These are phyloP conservation scores for Leccinum fibrillosum DNA, from an alignment of 768 basidiomycete genomes.

Conservation along the genomic window DNA sequence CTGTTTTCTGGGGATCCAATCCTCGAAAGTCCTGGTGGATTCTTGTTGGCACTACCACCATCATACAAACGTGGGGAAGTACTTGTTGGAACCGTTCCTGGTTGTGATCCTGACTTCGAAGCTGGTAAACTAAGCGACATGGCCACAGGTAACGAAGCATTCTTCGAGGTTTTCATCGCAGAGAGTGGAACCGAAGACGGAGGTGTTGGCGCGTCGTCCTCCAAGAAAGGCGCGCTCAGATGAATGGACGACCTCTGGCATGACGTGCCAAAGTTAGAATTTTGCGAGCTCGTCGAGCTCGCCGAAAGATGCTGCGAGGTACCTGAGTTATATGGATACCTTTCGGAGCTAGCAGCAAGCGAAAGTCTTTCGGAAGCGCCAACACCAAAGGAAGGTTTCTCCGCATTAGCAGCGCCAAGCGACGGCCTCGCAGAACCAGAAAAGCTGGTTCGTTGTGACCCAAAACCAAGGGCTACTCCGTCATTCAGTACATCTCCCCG, in stretches of 20 bases:
- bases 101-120: constrained; percentile 10
- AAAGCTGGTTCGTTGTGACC: constrained; percentile 23
- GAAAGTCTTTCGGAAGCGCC: constrained; percentile 17
- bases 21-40: constrained; percentile 13
- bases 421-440: constrained; percentile 17
- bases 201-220: constrained; percentile 15
- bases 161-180: constrained; percentile 3
- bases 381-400: constrained; percentile 15
- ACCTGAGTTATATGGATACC: constrained; percentile 9
- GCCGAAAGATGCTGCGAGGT: constrained; percentile 11
- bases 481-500: constrained; percentile 20
- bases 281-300: constrained; percentile 4
- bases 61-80: constrained; percentile 9
- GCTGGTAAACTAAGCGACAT: constrained; percentile 16
- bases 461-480: constrained; percentile 11
- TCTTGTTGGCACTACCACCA: background rate
- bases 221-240: constrained; percentile 8
- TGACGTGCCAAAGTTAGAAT: constrained; percentile 4
- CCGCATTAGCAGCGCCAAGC: constrained; percentile 15
- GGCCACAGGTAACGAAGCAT: constrained; percentile 11
- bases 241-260: constrained; percentile 11
- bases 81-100: constrained; percentile 6
- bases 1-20: constrained; percentile 18
- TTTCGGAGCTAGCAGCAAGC: constrained; percentile 16
- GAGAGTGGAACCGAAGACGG: constrained; percentile 7